A percentile compares a stretch with the other conserved stretches of the same genome.
Evolutionary conservation across 1,284 basidiomycete genomes (phyloP).

Genomic region (Inonotus hispidus): DNA sequence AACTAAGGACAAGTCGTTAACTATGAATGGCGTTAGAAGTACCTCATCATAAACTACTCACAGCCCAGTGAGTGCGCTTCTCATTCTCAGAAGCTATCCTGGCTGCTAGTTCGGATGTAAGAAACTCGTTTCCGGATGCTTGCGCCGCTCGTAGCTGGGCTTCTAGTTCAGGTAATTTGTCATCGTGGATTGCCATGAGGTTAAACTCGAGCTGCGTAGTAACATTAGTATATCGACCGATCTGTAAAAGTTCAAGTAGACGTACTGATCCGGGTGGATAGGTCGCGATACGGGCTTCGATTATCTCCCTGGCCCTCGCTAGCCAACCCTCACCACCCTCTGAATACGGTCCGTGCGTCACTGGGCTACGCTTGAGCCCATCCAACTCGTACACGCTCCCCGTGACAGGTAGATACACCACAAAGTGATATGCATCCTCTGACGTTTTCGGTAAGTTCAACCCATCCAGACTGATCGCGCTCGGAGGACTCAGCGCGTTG

Average conservation of each 20-base stretch:
- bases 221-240: constrained; percentile 14
- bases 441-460: constrained; percentile 61
- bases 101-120: constrained; percentile 49
- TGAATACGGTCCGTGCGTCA: constrained; percentile 71
- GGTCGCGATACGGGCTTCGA: constrained; percentile 79
- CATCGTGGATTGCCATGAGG: constrained; percentile 78
- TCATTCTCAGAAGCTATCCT: constrained; percentile 69
- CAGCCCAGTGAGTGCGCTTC: constrained; percentile 78
- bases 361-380: constrained; percentile 72
- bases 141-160: constrained; percentile 46
- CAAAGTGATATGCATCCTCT: constrained; percentile 92
- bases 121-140: constrained; percentile 38
- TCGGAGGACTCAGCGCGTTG: constrained; percentile 87
- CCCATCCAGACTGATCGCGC: constrained; percentile 75
- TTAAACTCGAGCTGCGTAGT: constrained; percentile 78
- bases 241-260: constrained; percentile 20
- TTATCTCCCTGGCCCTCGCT: constrained; percentile 74
- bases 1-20: constrained; percentile 43
- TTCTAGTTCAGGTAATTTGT: constrained; percentile 66
- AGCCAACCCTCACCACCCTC: constrained; percentile 76
- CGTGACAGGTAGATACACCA: constrained; percentile 81
- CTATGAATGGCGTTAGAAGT: background rate
- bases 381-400: constrained; percentile 88
- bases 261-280: constrained; percentile 81
- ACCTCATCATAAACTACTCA: constrained; percentile 35